Evolutionary conservation across 257 asterid genomes (phyloP).

Genomic region (Solanum gandarillasii): DNA sequence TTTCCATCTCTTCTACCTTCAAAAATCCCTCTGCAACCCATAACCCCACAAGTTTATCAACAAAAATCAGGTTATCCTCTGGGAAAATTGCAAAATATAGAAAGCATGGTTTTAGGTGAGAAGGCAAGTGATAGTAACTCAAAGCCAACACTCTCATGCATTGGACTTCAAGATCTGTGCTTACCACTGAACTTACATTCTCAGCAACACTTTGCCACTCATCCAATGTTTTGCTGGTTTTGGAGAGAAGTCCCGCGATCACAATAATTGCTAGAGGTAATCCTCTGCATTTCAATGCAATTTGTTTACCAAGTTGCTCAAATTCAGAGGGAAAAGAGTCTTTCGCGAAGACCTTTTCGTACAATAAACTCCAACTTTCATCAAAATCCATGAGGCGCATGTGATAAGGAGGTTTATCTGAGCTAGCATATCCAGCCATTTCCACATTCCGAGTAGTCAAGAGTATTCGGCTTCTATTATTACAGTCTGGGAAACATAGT

Average conservation of each 20-base stretch:
- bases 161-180: background rate
- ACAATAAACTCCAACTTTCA: slow-evolving; percentile 1
- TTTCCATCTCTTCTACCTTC: background rate
- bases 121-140: slow-evolving; percentile 9
- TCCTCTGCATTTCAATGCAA: background rate
- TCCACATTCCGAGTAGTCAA: slow-evolving; percentile 3
- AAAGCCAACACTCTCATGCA: background rate
- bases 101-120: slow-evolving; percentile 1
- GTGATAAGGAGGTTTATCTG: background rate
- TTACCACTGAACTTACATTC: background rate
- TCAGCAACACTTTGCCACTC: background rate
- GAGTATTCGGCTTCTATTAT: slow-evolving; percentile 3
- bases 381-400: background rate
- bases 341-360: background rate
- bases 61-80: background rate
- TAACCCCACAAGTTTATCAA: background rate
- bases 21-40: slow-evolving; percentile 12
- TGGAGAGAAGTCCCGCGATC: slow-evolving; percentile 1
- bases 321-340: background rate
- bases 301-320: background rate
- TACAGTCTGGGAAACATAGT: background rate
- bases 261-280: background rate
- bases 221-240: background rate
- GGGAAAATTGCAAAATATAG: background rate
- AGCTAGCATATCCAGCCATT: background rate